These are phyloP conservation scores for Podaxis sp. DNA, from an alignment of 768 basidiomycete genomes.

Conservation along the genomic window DNA sequence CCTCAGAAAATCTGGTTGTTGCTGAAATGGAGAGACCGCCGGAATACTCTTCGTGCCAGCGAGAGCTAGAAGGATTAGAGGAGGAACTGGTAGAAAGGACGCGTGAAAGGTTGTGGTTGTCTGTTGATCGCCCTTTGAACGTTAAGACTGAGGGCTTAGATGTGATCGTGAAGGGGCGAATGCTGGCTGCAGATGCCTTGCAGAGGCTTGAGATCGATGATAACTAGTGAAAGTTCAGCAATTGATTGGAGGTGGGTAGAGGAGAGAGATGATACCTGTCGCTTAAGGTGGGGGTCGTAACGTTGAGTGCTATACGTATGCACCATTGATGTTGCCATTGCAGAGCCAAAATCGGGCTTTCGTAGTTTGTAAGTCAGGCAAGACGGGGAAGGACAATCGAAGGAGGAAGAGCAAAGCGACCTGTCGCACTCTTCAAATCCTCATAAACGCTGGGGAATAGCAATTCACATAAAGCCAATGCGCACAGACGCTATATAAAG, in stretches of 20 bases:
- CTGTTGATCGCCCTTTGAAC: neutral
- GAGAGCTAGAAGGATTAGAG: neutral
- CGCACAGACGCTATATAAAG: neutral
- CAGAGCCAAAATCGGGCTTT: neutral
- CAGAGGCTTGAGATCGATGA: neutral
- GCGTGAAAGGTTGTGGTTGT: neutral
- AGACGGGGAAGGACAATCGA: neutral
- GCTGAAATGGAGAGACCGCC: neutral
- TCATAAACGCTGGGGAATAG: neutral
- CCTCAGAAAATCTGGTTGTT: neutral
- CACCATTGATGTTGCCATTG: neutral
- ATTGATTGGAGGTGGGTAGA: neutral
- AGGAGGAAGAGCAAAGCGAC: neutral
- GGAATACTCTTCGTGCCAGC: neutral
- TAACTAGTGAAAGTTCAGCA: neutral
- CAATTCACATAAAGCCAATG: neutral
- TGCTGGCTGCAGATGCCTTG: too few relatives aligned
- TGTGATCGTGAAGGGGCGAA: neutral
- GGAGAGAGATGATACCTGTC: neutral
- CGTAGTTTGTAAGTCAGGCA: neutral
- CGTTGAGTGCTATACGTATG: slow-evolving; percentile 2
- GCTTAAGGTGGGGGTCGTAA: neutral
- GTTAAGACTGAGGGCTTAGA: neutral
- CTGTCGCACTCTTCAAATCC: neutral
- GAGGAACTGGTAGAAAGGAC: neutral